Conservation (phyloP, 2,329 filamentous ascomycete species). For the Cladobotryum mycophilum region DNA sequence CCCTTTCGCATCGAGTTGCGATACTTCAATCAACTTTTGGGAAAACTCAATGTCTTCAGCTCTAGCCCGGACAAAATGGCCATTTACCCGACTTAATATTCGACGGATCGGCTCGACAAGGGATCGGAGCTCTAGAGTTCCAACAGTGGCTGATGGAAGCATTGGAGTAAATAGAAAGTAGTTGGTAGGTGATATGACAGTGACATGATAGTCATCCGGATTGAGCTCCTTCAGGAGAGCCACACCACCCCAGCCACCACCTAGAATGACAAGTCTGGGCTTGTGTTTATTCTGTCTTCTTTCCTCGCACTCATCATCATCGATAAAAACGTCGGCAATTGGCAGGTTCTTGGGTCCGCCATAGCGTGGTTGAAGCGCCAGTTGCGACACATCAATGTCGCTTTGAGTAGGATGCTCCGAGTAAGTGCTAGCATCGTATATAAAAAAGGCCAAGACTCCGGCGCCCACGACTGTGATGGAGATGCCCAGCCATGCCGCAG, state of each 20-base stretch:
- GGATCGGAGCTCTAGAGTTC: conserved; percentile 84
- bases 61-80: conserved; percentile 82
- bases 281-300: conserved; percentile 74
- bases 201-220: conserved; percentile 90
- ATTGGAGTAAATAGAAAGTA: conserved; percentile 99
- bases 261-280: conserved; percentile 84
- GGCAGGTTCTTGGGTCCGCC: conserved; percentile 95
- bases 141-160: conserved; percentile 93
- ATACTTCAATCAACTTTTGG: conserved; percentile 81
- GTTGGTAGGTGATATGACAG: conserved; percentile 87
- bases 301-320: conserved; percentile 74
- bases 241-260: conserved; percentile 92
- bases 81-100: conserved; percentile 69
- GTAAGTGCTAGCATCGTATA: conserved; percentile 92
- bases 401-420: conserved; percentile 57
- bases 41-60: conserved; percentile 91
- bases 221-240: conserved; percentile 85
- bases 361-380: conserved; percentile 71
- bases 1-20: conserved; percentile 64
- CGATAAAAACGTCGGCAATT: conserved; percentile 79
- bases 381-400: conserved; percentile 77
- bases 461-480: conserved; percentile 65
- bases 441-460: conserved; percentile 75
- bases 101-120: conserved; percentile 88
- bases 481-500: conserved; percentile 58